These are phyloP conservation scores for Eucalyptus decipiens DNA, from an alignment of 345 rosid species.

Conservation along the genomic window DNA sequence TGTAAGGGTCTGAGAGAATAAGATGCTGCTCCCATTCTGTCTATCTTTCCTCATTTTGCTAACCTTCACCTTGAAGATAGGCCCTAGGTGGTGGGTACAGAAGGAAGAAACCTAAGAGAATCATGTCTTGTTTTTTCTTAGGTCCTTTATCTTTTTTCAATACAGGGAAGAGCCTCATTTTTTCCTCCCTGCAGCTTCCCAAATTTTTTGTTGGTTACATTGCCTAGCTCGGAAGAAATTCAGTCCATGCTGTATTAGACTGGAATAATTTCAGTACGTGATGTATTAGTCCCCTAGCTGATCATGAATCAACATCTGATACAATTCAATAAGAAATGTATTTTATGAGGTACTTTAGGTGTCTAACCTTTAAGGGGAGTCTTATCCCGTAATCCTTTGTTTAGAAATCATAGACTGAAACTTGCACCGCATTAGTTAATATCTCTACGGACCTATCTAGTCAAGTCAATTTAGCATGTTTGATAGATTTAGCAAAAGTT, in stretches of 20 bases:
- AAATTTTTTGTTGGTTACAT: neutral
- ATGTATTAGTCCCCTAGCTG: neutral
- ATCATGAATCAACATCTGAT: neutral
- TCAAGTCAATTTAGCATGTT: neutral
- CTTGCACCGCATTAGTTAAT: neutral
- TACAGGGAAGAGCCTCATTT: neutral
- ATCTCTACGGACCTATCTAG: neutral
- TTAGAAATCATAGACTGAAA: neutral
- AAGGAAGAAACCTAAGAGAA: neutral
- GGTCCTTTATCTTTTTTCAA: neutral
- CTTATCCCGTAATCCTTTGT: neutral
- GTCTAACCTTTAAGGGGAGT: neutral
- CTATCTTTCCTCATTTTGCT: neutral
- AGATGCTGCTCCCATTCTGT: neutral
- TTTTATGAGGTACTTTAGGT: neutral
- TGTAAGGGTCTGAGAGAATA: neutral
- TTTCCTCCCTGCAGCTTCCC: neutral
- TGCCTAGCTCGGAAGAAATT: neutral
- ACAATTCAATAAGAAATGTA: neutral
- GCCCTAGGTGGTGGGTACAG: neutral
- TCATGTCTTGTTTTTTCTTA: neutral
- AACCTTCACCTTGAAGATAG: neutral
- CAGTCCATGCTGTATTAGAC: neutral
- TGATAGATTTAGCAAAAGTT: neutral
- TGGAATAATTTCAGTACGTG: neutral